Evolutionary conservation across 208 protist genomes (phyloP).

Genomic region (Trypanosomatidae sp.): DNA sequence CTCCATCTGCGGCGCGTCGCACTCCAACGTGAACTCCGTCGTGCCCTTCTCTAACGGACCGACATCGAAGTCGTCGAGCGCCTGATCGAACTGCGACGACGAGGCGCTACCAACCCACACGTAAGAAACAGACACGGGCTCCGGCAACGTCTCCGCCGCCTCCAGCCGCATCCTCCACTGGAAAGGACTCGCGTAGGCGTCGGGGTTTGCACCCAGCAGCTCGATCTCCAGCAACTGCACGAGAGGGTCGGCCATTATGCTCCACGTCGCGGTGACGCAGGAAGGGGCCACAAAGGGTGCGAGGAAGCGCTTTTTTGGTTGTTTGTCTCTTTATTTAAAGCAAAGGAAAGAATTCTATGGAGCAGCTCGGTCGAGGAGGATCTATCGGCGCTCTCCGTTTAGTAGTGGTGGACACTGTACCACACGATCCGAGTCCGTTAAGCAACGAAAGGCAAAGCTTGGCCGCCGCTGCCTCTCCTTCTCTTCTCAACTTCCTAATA

Average conservation of each 20-base stretch:
- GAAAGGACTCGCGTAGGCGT: conserved; percentile 46
- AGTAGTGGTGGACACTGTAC: too few species aligned
- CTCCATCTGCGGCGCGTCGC: conserved; percentile 90
- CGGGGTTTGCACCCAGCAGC: conserved; percentile 78
- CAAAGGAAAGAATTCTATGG: too few species aligned
- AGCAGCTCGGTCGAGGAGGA: too few species aligned
- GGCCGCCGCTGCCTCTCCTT: too few species aligned
- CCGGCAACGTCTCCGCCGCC: conserved; percentile 46
- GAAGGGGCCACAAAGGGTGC: neutral
- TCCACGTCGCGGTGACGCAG: neutral
- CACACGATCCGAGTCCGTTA: too few species aligned
- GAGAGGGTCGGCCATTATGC: conserved; percentile 61
- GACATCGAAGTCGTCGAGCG: conserved; percentile 96
- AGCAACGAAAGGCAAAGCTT: too few species aligned
- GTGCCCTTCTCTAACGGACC: conserved; percentile 93
- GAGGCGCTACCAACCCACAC: conserved; percentile 98
- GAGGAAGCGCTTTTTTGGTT: too few species aligned
- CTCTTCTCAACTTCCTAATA: too few species aligned
- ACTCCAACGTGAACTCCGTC: conserved; percentile 95
- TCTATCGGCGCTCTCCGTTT: too few species aligned
- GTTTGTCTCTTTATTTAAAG: too few species aligned
- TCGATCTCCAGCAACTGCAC: conserved; percentile 90
- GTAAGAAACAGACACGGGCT: conserved; percentile 96
- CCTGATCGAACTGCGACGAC: conserved; percentile 94
- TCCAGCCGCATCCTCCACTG: conserved; percentile 84